Conservation (phyloP, 2,329 filamentous ascomycete genomes). For the Fusarium euwallaceae region DNA sequence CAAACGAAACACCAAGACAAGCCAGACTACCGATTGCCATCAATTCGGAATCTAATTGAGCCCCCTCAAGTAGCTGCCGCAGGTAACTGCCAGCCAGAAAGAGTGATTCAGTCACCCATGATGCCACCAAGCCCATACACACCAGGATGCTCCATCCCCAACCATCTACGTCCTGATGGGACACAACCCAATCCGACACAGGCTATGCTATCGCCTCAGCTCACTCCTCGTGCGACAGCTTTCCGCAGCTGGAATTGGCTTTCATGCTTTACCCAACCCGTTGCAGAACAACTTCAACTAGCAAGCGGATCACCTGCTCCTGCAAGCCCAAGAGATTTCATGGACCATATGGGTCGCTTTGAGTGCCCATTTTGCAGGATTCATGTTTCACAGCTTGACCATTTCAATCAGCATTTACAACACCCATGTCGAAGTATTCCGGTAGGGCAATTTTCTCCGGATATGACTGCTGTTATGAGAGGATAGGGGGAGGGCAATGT, state of each 20-base stretch:
- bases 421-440: not conserved
- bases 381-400: not conserved
- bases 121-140: not conserved
- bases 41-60: not conserved
- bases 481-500: not conserved
- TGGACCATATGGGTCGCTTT: constrained; percentile 11
- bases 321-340: constrained; percentile 1
- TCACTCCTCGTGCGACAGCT: not conserved
- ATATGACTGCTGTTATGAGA: not conserved
- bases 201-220: not conserved
- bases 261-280: not conserved
- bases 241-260: not conserved
- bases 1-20: not conserved
- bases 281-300: constrained; percentile 5
- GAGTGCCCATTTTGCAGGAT: constrained; percentile 21
- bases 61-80: not conserved
- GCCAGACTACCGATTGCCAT: not conserved
- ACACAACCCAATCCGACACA: not conserved
- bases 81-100: not conserved
- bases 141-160: not conserved
- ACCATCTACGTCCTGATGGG: not conserved
- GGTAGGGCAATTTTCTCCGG: not conserved
- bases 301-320: not conserved
- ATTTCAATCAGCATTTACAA: constrained; percentile 17
- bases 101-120: not conserved